phyloP scores from a whole-genome alignment of 2,329 filamentous ascomycete genomes.

The Pseudogymnoascus verrucosus region DNA sequence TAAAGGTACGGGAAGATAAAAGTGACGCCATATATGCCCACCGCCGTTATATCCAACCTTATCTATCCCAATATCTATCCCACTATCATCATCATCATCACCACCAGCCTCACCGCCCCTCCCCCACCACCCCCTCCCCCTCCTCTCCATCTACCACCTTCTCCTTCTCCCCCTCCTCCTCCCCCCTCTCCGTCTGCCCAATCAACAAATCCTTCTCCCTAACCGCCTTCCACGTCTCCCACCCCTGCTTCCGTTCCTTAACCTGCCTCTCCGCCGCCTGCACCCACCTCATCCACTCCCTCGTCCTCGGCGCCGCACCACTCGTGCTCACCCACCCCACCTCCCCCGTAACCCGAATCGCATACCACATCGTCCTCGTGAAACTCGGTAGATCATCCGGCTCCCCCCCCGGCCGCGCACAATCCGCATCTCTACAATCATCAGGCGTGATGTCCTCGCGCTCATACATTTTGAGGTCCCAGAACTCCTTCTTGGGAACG shows the following conservation, averaged over 20 bases:
- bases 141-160: no score
- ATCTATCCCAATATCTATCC: no score
- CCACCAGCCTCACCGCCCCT: background rate
- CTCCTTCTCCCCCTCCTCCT: background rate
- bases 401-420: no score
- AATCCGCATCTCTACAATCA: conserved; percentile 19
- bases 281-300: conserved; percentile 48
- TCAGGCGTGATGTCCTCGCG: conserved; percentile 34
- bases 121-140: no score
- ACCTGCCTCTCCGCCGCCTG: conserved; percentile 8
- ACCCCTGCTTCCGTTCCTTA: background rate
- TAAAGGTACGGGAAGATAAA: background rate
- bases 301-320: conserved; percentile 44
- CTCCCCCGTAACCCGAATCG: conserved; percentile 45
- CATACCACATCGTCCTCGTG: conserved; percentile 51
- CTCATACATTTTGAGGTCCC: conserved; percentile 49
- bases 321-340: conserved; percentile 46
- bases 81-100: background rate
- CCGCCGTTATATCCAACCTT: background rate
- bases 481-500: conserved; percentile 38
- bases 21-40: background rate
- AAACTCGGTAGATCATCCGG: conserved; percentile 27
- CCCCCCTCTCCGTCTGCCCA: conserved; percentile 10
- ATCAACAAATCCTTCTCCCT: conserved; percentile 42
- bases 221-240: conserved; percentile 40